A percentile compares a stretch with the other conserved stretches of the same genome.
Evolutionary conservation across 371 early-diverging fungal genomes (phyloP).

Genomic region (Thermomucor indicae-seudaticae): DNA sequence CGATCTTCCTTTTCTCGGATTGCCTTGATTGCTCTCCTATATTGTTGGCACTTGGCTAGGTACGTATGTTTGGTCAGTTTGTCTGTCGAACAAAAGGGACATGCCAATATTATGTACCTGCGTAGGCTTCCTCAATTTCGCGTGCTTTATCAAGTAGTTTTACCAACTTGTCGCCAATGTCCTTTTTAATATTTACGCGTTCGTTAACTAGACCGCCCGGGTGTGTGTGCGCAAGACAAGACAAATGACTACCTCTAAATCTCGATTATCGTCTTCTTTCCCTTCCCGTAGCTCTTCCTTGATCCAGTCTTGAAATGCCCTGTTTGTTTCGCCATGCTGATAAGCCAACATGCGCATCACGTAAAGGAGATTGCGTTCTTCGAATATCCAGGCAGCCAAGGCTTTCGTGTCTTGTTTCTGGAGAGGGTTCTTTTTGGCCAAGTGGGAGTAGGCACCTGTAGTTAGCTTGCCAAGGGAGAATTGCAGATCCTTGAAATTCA

Average conservation of each 20-base stretch:
- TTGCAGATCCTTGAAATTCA: slow-evolving; percentile 45
- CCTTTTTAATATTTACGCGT: too few species aligned
- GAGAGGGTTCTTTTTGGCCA: slow-evolving; percentile 40
- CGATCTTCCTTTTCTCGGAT: slow-evolving; percentile 43
- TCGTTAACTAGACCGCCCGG: too few species aligned
- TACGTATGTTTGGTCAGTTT: background rate
- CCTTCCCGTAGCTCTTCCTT: slow-evolving; percentile 24
- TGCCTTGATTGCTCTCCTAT: slow-evolving; percentile 41
- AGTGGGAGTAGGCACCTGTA: slow-evolving; percentile 33
- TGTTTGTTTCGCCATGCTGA: slow-evolving; percentile 27
- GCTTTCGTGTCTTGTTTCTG: slow-evolving; percentile 39
- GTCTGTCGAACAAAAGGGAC: background rate
- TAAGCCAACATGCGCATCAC: slow-evolving; percentile 30
- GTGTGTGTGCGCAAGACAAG: too few species aligned
- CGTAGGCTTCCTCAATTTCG: slow-evolving; percentile 34
- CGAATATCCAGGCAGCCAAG: slow-evolving; percentile 37
- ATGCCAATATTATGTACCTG: slow-evolving; percentile 18
- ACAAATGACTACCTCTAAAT: slow-evolving; percentile 34
- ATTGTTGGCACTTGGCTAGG: slow-evolving; percentile 37
- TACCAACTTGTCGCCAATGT: slow-evolving; percentile 33
- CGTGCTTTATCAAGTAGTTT: slow-evolving; percentile 26
- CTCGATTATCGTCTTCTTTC: slow-evolving; percentile 20
- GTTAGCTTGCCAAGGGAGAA: slow-evolving; percentile 38
- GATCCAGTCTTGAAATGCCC: slow-evolving; percentile 28
- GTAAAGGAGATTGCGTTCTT: slow-evolving; percentile 38